Evolutionary conservation across 257 asterid species (phyloP), one percentile per base, ranked within the genome.

Genomic region (Ehretia macrophylla): DNA sequence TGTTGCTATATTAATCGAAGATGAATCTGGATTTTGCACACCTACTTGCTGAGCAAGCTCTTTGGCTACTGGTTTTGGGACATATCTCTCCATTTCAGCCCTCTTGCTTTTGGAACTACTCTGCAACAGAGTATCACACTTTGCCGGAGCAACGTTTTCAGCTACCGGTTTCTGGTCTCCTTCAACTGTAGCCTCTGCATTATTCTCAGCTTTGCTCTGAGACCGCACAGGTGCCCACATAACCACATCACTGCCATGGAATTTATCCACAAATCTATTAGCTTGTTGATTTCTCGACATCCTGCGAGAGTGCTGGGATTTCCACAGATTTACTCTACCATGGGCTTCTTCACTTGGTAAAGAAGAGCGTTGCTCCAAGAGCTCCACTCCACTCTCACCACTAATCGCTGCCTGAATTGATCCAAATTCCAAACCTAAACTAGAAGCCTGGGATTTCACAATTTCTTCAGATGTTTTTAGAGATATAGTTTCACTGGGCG

Each of bases 81-180:
- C 84, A 68, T 85, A 93, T 67, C 96, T 86, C 79, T 89, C 97
- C 88, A 89, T 86, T 73, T 93, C 99, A 48, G 99, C 99, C 77
- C 96, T 78, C 92, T 85, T 89, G 64, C 96, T 85, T 72, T 80
- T 93, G 17, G 65, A 61, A 72, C 70, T 89, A 80, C 60, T 79
- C 60, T 76, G 93, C 55, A 63, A 68, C 55, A 51, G 65, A 67
- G 64, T 67, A 49, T 77, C 85, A 60, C 59, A 70, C 80, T 71
- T 86, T 8, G 65, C 40, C n/a, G 76, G 59, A 78, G 61, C 55
- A 50, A 60, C 64, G 44, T 78, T 40, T 58, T 78, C 90, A 54
- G 71, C 70, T 3, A 63, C 50, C 40, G 72, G 55, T 62, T 75
- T 78, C 69, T 67, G 81, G 68, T 62, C 71, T 19, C 52, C 65